Base-by-base conservation (phyloP, 2,329 filamentous ascomycete species). In the Diplocarpon mali region DNA sequence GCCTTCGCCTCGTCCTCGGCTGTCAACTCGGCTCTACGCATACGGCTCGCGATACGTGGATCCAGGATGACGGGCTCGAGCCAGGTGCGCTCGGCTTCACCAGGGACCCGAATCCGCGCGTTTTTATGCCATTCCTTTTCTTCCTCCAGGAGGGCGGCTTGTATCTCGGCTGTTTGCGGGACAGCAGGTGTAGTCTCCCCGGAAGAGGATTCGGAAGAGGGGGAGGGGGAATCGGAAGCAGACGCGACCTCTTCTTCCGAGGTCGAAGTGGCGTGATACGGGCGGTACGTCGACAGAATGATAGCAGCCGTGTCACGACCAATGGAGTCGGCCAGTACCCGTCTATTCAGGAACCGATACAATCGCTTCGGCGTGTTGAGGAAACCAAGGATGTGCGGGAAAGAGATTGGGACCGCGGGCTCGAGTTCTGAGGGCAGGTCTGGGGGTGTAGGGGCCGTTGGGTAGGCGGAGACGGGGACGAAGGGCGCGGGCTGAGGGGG, bases 321-420 rank as follows among this genome's bases (percentile, higher is more conserved):
- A 48, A 95, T 80, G 37, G 81, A 73, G 60, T 98, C 90, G 51
- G 90, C 90, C n/a, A 95, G 72, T 51, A 76, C 68, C 43, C 92
- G 83, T 49, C 83, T 81, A 63, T 83, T 94, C 49, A 98, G 71
- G 72, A 89, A 98, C 53, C 92, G 84, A 60, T 83, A 84, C 49
- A 96, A 72, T 48, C 92, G 82, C 53, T 80, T 83, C 0, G 88
- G 85, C 2, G 90, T 95, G 67, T 92, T 90, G 51, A 85, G 69
- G 70, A 98, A 94, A 48, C 92, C 92, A 27, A 98, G 81, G 47
- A 95, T 75, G 62, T 96, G 90, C 1, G 90, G 90, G 64, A 94
- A 85, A 35, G 76, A 70, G 48, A 98, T 73, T 12, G 83, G 72
- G 17, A 75, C 70, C 5, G 83, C 80, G 35, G 87, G 87, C 31